phyloP scores from a whole-genome alignment of 441 rosid species.

The Croton setiger region DNA sequence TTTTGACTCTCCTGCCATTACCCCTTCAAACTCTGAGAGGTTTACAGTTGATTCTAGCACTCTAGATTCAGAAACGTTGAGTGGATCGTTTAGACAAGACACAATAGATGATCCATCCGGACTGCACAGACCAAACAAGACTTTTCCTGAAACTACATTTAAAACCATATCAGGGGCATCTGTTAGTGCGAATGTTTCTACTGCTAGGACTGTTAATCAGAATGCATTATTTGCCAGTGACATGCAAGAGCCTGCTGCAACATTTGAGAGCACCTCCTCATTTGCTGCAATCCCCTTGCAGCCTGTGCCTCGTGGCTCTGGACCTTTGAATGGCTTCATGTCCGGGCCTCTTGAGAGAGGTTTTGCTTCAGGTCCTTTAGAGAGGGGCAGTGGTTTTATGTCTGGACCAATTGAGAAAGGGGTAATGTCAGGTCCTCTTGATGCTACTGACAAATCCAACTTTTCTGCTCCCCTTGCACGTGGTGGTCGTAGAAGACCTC shows the following conservation, averaged over 20 bases:
- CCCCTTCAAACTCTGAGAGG: slow-evolving; percentile 93
- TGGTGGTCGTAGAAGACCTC: slow-evolving; percentile 55
- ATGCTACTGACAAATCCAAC: slow-evolving; percentile 65
- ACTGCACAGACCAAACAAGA: slow-evolving; percentile 50
- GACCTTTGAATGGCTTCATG: slow-evolving; percentile 82
- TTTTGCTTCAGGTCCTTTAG: slow-evolving; percentile 88
- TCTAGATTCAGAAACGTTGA: slow-evolving; percentile 79
- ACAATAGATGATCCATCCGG: slow-evolving; percentile 65
- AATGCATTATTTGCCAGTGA: slow-evolving; percentile 69
- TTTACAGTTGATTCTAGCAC: slow-evolving; percentile 91
- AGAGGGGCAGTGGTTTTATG: slow-evolving; percentile 81
- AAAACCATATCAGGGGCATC: slow-evolving; percentile 94
- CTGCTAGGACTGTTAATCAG: slow-evolving; percentile 85
- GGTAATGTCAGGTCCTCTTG: slow-evolving; percentile 96
- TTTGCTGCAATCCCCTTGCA: slow-evolving; percentile 93
- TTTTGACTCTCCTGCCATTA: slow-evolving; percentile 85
- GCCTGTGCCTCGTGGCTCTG: slow-evolving; percentile 86
- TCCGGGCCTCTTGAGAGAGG: slow-evolving; percentile 95
- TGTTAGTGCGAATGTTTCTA: slow-evolving; percentile 93
- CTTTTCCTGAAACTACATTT: slow-evolving; percentile 79
- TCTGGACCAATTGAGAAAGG: slow-evolving; percentile 93
- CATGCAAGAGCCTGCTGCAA: slow-evolving; percentile 81
- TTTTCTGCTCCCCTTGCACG: slow-evolving; percentile 91
- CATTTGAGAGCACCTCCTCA: slow-evolving; percentile 93
- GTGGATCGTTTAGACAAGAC: slow-evolving; percentile 83